Percentiles rank a stretch among this genome's conserved stretches.
Evolutionary conservation across 2,329 filamentous ascomycete species (phyloP).

Genomic region (Phyllosticta citribraziliensis): DNA sequence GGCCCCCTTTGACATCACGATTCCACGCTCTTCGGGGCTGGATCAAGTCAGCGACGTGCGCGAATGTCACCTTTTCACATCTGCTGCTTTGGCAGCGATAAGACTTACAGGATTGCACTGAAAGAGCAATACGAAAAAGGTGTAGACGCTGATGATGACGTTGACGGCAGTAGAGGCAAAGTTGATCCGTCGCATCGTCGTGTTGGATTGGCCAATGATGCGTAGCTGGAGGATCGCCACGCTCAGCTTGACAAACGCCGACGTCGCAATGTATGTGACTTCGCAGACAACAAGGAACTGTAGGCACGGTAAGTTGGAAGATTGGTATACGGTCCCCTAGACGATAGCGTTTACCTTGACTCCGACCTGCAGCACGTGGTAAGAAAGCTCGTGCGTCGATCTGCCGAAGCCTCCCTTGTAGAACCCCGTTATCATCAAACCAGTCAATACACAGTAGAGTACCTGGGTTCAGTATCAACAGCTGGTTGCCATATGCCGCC

Average conservation of each 20-base stretch:
- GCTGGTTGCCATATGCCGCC: background rate
- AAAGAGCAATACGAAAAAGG: background rate
- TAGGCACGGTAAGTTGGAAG: background rate
- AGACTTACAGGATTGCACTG: background rate
- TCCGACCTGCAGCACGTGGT: background rate
- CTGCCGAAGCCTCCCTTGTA: background rate
- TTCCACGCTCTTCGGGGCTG: background rate
- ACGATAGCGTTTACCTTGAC: background rate
- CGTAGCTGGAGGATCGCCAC: slow-evolving; percentile 1
- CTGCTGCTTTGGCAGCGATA: too few species aligned
- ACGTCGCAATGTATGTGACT: background rate
- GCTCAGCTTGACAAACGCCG: slow-evolving; percentile 2
- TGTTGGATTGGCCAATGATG: background rate
- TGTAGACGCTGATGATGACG: background rate
- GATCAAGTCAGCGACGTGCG: background rate
- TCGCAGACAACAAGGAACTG: background rate
- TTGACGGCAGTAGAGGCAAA: background rate
- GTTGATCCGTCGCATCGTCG: slow-evolving; percentile 1
- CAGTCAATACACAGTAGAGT: background rate
- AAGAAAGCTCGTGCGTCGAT: background rate
- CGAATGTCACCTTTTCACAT: too few species aligned
- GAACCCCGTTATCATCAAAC: background rate
- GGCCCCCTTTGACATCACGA: background rate
- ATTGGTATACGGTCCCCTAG: background rate
- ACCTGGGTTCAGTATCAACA: background rate